These are phyloP conservation scores for Antitrichia curtipendula DNA, from an alignment of 225 moss, liverwort and hornwort species.

Conservation along the genomic window DNA sequence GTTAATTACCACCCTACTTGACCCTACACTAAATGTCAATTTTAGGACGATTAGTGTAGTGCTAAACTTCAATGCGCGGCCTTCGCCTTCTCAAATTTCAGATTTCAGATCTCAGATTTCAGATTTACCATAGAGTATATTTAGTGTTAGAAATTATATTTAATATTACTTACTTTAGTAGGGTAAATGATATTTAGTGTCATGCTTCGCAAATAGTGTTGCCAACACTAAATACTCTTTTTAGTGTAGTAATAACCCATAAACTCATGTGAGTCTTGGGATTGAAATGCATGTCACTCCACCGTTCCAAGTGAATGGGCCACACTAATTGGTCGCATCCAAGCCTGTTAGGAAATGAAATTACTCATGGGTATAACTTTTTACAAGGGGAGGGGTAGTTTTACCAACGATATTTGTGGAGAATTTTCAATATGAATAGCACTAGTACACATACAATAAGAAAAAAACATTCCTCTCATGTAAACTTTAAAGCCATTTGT, in stretches of 20 bases:
- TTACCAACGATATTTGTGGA: neutral
- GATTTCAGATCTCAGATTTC: too few relatives aligned
- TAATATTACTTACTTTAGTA: too few relatives aligned
- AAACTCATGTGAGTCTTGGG: neutral
- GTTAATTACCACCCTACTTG: too few relatives aligned
- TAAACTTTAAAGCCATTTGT: neutral
- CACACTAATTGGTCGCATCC: neutral
- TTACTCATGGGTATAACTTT: neutral
- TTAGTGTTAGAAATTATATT: too few relatives aligned
- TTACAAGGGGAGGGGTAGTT: neutral
- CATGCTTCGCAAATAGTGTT: too few relatives aligned
- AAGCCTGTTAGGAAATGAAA: neutral
- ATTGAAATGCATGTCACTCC: neutral
- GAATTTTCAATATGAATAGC: neutral
- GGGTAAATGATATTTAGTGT: too few relatives aligned
- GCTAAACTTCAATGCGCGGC: too few relatives aligned
- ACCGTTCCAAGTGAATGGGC: neutral
- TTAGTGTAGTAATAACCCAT: neutral
- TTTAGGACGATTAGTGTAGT: too few relatives aligned
- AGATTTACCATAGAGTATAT: too few relatives aligned
- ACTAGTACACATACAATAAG: neutral
- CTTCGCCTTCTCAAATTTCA: too few relatives aligned
- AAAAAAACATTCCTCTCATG: neutral
- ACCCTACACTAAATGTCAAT: too few relatives aligned
- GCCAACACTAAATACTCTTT: too few relatives aligned